These are phyloP conservation scores for Acanthamoeba triangularis DNA, from an alignment of 208 protist species.

Conservation along the genomic window DNA sequence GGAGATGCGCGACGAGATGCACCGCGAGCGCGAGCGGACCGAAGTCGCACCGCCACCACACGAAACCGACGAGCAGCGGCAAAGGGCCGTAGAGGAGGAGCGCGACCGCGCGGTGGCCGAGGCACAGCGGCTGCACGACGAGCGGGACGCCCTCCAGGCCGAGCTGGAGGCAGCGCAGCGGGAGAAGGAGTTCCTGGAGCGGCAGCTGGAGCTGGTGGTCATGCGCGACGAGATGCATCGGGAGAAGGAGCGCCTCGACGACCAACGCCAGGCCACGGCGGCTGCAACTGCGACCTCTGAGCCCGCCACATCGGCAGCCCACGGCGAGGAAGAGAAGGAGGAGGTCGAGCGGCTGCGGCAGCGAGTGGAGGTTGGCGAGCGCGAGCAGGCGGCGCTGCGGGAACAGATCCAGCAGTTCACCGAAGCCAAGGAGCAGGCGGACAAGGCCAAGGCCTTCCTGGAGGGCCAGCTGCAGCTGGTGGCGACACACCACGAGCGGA, in stretches of 20 bases:
- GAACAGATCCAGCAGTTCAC: not conserved
- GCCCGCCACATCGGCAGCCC: not conserved
- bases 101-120: not conserved
- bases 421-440: not conserved
- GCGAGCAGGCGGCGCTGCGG: not conserved
- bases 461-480: not conserved
- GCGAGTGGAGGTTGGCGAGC: not conserved
- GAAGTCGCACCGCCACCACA: too few species aligned
- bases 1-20: not conserved
- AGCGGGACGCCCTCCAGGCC: not conserved
- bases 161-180: not conserved
- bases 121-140: not conserved
- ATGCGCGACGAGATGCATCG: not conserved
- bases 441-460: not conserved
- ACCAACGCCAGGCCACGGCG: not conserved
- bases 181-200: not conserved
- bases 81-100: not conserved
- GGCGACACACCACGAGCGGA: not conserved
- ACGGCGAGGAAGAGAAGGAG: not conserved
- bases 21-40: not conserved
- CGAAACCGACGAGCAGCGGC: not conserved
- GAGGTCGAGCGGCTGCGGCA: not conserved
- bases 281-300: not conserved
- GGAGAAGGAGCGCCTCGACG: not conserved
- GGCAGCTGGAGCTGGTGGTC: not conserved